phyloP scores from a whole-genome alignment of 192 early-diverging fungal species.

The Linnemannia schmuckeri region DNA sequence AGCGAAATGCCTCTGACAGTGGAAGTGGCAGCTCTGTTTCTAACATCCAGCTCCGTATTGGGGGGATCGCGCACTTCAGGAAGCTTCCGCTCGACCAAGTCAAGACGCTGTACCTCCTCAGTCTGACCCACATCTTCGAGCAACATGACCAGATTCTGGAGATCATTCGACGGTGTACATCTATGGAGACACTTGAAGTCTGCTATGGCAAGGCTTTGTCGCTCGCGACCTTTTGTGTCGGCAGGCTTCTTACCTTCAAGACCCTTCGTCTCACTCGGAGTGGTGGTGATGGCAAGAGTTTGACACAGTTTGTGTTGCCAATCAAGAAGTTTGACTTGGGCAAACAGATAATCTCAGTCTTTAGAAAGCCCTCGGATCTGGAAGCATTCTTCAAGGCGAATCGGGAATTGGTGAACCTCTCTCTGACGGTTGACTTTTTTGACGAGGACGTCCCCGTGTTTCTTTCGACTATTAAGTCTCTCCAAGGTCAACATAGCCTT shows the following conservation, averaged over 20 bases:
- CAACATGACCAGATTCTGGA: not conserved
- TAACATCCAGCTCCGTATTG: not conserved
- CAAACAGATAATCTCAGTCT: not conserved
- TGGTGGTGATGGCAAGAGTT: not conserved
- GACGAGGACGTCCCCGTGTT: not conserved
- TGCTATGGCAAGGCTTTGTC: not conserved
- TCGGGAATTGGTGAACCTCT: not conserved
- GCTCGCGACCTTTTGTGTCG: not conserved
- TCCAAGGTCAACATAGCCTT: not conserved
- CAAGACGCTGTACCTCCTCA: not conserved
- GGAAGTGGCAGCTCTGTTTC: not conserved
- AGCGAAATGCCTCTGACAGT: not conserved
- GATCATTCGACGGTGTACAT: not conserved
- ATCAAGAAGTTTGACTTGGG: not conserved
- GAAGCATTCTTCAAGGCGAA: not conserved
- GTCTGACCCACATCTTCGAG: not conserved
- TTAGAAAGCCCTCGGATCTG: not conserved
- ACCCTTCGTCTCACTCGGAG: not conserved
- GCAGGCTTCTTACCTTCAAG: not conserved
- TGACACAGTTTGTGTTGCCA: not conserved
- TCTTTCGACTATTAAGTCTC: not conserved
- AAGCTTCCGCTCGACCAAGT: not conserved
- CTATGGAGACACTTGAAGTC: not conserved
- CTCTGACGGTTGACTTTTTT: not conserved
- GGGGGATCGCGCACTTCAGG: not conserved